Evolutionary conservation across 2,329 filamentous ascomycete species (phyloP).

Genomic region (Xylariaceae sp.): DNA sequence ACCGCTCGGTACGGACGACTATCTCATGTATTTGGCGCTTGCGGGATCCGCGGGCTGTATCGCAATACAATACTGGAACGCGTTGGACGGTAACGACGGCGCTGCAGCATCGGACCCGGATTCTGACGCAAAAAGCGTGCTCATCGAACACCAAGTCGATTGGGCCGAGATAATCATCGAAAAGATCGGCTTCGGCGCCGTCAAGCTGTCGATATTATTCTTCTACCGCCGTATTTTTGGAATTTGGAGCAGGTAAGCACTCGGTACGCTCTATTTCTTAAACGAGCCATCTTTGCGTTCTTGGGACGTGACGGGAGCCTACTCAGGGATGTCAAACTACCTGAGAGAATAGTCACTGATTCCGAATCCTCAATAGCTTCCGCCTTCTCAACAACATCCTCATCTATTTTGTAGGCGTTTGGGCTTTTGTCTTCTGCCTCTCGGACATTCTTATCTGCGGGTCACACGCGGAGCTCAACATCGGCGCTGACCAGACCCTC

Average conservation of each 20-base stretch:
- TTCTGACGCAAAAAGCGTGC: constrained; percentile 7
- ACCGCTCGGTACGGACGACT: constrained; percentile 9
- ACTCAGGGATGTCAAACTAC: too few species aligned
- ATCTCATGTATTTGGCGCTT: constrained; percentile 10
- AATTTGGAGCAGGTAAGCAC: constrained; percentile 14
- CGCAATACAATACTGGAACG: constrained; percentile 15
- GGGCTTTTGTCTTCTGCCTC: constrained; percentile 11
- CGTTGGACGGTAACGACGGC: constrained; percentile 14
- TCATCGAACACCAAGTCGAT: constrained; percentile 12
- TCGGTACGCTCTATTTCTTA: too few species aligned
- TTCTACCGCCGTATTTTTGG: constrained; percentile 17
- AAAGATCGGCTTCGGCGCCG: constrained; percentile 35
- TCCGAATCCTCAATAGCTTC: too few species aligned
- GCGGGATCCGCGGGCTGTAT: constrained; percentile 9
- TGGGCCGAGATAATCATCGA: constrained; percentile 19
- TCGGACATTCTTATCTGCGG: constrained; percentile 15
- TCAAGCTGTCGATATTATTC: constrained; percentile 14
- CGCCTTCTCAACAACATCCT: constrained; percentile 11
- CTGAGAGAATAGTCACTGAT: too few species aligned
- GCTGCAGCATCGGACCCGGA: constrained; percentile 10
- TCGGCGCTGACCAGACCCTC: constrained; percentile 13
- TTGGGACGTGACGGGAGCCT: too few species aligned
- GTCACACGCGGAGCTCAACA: constrained; percentile 13
- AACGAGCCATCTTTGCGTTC: too few species aligned
- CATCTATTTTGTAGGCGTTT: constrained; percentile 11